Conservation (phyloP, 2,329 filamentous ascomycete genomes). For the Didymella pinodella region DNA sequence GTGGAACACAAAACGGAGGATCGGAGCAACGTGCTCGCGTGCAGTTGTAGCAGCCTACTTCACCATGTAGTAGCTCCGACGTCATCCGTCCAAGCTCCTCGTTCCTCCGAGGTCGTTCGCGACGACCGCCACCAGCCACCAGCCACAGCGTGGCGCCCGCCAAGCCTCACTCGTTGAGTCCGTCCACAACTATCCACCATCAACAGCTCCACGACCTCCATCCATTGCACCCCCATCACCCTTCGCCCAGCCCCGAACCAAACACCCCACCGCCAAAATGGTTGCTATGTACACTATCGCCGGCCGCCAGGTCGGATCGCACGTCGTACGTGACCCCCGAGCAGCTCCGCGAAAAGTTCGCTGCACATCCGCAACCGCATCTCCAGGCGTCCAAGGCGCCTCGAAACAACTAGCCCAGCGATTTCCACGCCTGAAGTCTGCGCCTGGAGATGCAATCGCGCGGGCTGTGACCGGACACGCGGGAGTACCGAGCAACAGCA, state of each 20-base stretch:
- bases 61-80: conserved; percentile 8
- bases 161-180: conserved; percentile 28
- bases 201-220: conserved; percentile 28
- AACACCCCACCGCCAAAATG: conserved; percentile 52
- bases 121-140: not conserved
- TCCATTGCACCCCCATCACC: conserved; percentile 44
- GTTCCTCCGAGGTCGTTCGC: conserved; percentile 9
- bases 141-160: conserved; percentile 16
- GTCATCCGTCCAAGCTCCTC: conserved; percentile 19
- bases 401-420: not conserved
- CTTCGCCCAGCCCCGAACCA: conserved; percentile 26
- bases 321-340: conserved; percentile 55
- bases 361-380: not conserved
- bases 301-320: conserved; percentile 63
- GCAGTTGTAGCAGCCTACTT: conserved; percentile 8
- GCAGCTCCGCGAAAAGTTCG: conserved; percentile 28
- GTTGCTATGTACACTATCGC: conserved; percentile 61
- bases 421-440: not conserved
- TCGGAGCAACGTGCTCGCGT: not conserved
- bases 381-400: not conserved
- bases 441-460: not conserved
- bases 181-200: conserved; percentile 35
- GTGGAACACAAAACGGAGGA: not conserved
- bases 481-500: not conserved
- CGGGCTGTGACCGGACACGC: not conserved